These are phyloP conservation scores for Verticillium nubilum DNA, from an alignment of 2,329 filamentous ascomycete species.

Conservation along the genomic window DNA sequence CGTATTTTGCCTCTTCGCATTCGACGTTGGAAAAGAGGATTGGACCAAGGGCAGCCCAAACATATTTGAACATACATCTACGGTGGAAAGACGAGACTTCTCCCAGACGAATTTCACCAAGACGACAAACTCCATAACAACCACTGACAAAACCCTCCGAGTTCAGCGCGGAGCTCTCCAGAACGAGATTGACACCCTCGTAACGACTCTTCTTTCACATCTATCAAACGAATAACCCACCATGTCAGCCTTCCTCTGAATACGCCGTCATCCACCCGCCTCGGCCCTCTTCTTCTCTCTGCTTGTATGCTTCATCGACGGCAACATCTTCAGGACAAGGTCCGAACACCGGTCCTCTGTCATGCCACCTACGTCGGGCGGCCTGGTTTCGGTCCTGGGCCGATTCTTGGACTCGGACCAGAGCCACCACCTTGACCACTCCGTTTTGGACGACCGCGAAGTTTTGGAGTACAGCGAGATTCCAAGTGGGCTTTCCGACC, in stretches of 20 bases:
- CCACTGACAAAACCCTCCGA: neutral
- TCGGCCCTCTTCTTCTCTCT: neutral
- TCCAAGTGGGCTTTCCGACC: neutral
- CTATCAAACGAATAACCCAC: neutral
- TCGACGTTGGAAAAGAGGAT: neutral
- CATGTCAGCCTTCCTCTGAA: neutral
- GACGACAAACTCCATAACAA: neutral
- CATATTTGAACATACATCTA: neutral
- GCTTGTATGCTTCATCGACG: neutral
- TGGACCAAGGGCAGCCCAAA: neutral
- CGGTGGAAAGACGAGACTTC: neutral
- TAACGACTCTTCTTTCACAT: neutral
- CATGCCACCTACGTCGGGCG: neutral
- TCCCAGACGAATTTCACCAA: neutral
- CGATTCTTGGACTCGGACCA: neutral
- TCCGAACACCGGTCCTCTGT: neutral
- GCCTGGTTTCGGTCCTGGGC: neutral
- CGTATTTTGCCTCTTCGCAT: neutral
- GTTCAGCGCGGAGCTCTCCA: neutral
- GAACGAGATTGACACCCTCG: neutral
- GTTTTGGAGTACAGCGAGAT: neutral
- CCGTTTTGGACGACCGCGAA: neutral
- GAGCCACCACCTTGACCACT: neutral
- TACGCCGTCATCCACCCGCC: neutral
- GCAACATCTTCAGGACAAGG: neutral